Evolutionary conservation across 805 yeast genomes (phyloP).

Genomic region (Saccharomycopsis amapae): DNA sequence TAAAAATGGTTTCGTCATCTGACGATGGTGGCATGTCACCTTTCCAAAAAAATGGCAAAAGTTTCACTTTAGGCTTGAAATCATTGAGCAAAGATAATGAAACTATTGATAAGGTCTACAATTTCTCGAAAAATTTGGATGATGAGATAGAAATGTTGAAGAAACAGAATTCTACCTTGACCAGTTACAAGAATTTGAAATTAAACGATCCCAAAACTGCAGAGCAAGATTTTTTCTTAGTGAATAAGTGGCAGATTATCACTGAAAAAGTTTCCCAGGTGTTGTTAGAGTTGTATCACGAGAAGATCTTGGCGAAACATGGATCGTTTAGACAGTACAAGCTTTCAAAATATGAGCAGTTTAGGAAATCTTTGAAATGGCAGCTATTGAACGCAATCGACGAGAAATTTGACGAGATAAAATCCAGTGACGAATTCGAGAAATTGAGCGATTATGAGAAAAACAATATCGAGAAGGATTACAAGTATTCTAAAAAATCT

Average conservation of each 20-base stretch:
- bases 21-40: background rate
- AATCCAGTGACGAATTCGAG: constrained; percentile 6
- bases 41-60: background rate
- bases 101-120: background rate
- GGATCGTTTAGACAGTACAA: constrained; percentile 15
- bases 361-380: constrained; percentile 12
- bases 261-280: constrained; percentile 1
- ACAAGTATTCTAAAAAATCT: constrained; percentile 6
- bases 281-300: constrained; percentile 8
- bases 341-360: constrained; percentile 16
- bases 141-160: constrained; percentile 5
- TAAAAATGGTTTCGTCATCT: constrained; percentile 5
- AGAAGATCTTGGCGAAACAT: constrained; percentile 17
- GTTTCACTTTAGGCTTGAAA: background rate
- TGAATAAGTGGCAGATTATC: constrained; percentile 17
- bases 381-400: constrained; percentile 8
- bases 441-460: constrained; percentile 15
- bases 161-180: constrained; percentile 7
- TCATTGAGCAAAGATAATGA: background rate
- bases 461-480: constrained; percentile 12
- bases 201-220: background rate
- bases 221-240: constrained; percentile 6
- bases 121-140: background rate
- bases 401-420: constrained; percentile 12
- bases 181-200: constrained; percentile 12